These are phyloP conservation scores for Chlorella sorokiniana DNA, from an alignment of 139 green algal species.

Conservation along the genomic window DNA sequence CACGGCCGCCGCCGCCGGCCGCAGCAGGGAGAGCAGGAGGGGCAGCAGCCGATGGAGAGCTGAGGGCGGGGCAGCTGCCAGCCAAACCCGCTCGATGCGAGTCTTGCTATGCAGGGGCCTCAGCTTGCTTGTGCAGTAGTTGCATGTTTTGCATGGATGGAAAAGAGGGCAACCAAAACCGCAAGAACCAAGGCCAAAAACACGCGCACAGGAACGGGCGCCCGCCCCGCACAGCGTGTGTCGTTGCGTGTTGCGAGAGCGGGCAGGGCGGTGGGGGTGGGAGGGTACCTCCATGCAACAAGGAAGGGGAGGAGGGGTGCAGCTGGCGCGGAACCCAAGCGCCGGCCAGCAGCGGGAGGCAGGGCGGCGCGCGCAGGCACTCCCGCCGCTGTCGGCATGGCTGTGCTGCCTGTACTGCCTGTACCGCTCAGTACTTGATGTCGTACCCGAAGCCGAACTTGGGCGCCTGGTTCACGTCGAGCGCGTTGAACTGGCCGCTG, in stretches of 20 bases:
- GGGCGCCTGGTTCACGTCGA: slow-evolving; percentile 50
- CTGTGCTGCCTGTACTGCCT: neutral
- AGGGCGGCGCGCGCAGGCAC: neutral
- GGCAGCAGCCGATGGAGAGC: neutral
- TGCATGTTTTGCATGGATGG: neutral
- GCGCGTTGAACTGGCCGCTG: slow-evolving; percentile 50
- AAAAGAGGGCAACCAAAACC: neutral
- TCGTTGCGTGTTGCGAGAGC: neutral
- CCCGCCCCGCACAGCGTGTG: neutral
- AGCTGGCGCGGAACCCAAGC: neutral
- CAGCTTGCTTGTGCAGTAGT: neutral
- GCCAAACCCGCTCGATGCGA: too few relatives aligned
- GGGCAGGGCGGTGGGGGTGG: neutral
- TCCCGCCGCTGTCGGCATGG: neutral
- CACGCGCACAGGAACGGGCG: neutral
- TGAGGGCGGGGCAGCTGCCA: neutral
- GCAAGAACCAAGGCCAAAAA: neutral
- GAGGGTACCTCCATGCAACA: neutral
- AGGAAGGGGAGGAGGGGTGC: neutral
- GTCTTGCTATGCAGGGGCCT: too few relatives aligned
- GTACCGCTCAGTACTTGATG: slow-evolving; percentile 49
- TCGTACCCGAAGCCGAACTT: slow-evolving; percentile 56
- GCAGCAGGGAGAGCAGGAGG: neutral
- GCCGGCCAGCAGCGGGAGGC: neutral
- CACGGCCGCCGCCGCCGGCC: neutral